These are phyloP conservation scores for Lentinula guzmanii DNA, from an alignment of 768 basidiomycete species.

Conservation along the genomic window DNA sequence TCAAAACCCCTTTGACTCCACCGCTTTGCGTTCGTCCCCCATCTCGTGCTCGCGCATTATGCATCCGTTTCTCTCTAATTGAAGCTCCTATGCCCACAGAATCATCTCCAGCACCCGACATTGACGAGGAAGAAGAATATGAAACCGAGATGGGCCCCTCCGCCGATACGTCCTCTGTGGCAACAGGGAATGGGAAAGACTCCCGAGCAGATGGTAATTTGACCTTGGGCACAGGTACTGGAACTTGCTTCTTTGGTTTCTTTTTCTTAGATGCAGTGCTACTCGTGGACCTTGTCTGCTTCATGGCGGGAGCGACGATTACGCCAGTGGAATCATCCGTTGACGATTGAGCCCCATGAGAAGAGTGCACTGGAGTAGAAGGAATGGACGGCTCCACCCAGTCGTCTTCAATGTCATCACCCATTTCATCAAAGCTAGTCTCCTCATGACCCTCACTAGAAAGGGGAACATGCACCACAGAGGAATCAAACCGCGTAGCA, in stretches of 20 bases:
- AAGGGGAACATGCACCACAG: conserved; percentile 1
- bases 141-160: background rate
- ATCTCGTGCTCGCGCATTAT: conserved; percentile 66
- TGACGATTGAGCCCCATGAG: conserved; percentile 3
- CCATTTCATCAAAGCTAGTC: conserved; percentile 21
- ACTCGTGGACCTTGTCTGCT: conserved; percentile 11
- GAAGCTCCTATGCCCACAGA: conserved; percentile 11
- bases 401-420: conserved; percentile 42
- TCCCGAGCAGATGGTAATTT: conserved; percentile 40
- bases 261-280: conserved; percentile 34
- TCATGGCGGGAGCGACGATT: conserved; percentile 7
- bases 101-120: conserved; percentile 13
- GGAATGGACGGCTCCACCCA: conserved; percentile 69
- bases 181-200: conserved; percentile 55
- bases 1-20: conserved; percentile 71
- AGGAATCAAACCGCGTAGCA: conserved; percentile 26
- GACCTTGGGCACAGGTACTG: conserved; percentile 33
- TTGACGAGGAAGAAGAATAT: conserved; percentile 4
- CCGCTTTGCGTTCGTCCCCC: conserved; percentile 83
- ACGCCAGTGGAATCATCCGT: conserved; percentile 2
- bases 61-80: conserved; percentile 47
- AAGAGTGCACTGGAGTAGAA: conserved; percentile 14
- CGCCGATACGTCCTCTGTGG: conserved; percentile 14
- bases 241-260: conserved; percentile 31
- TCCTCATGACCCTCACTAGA: conserved; percentile 22